Evolutionary conservation across 208 protist species (phyloP).

Genomic region (Crithidia brevicula): DNA sequence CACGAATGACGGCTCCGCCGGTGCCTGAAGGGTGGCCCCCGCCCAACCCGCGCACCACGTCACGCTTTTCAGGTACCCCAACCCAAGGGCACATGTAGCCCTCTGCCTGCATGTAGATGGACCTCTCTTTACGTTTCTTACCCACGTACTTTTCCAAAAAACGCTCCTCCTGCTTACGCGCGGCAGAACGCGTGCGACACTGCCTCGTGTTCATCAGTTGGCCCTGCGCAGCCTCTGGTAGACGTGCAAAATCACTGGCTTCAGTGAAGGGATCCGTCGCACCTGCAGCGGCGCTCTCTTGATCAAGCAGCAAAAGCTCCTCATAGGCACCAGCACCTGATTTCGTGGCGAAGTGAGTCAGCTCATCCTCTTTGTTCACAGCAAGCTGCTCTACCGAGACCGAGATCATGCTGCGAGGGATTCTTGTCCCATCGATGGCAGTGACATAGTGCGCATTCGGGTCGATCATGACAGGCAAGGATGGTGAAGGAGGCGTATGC

Average conservation of each 20-base stretch:
- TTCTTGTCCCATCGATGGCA: constrained; percentile 78
- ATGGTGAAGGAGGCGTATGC: neutral
- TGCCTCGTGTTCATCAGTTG: constrained; percentile 23
- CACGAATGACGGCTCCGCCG: constrained; percentile 62
- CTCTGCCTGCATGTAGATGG: constrained; percentile 84
- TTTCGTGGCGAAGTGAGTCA: constrained; percentile 64
- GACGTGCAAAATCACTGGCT: constrained; percentile 21
- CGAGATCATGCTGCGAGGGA: constrained; percentile 78
- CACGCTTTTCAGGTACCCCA: constrained; percentile 36
- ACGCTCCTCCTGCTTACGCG: constrained; percentile 41
- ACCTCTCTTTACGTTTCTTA: constrained; percentile 67
- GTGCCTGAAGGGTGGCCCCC: constrained; percentile 22
- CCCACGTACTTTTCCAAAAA: constrained; percentile 82
- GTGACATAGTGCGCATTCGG: constrained; percentile 46
- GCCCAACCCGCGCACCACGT: constrained; percentile 46
- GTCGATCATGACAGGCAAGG: constrained; percentile 50
- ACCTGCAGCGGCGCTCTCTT: constrained; percentile 8
- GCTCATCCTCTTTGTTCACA: constrained; percentile 63
- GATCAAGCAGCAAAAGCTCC: constrained; percentile 48
- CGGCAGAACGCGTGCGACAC: constrained; percentile 41
- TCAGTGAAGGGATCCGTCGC: constrained; percentile 56
- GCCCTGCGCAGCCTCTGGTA: constrained; percentile 45
- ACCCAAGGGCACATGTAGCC: constrained; percentile 92
- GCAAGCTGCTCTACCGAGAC: constrained; percentile 65
- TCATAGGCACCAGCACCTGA: constrained; percentile 79